These are phyloP conservation scores for Lactarius deliciosus DNA, from an alignment of 768 basidiomycete genomes.

Conservation along the genomic window DNA sequence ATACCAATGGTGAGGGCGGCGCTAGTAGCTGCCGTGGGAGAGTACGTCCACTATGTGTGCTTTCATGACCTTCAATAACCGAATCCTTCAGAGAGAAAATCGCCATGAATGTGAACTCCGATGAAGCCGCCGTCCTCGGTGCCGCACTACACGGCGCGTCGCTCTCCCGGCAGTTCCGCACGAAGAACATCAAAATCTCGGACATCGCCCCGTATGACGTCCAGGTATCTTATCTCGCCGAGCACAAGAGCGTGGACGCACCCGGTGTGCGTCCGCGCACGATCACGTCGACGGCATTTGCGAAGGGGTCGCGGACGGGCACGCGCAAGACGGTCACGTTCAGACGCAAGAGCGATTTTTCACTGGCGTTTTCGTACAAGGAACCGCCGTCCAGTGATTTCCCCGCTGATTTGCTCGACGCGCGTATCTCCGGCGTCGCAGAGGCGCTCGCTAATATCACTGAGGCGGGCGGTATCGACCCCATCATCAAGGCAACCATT, in stretches of 20 bases:
- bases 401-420: slow-evolving; percentile 72
- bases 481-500: slow-evolving; percentile 84
- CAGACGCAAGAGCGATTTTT: slow-evolving; percentile 82
- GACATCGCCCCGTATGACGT: slow-evolving; percentile 77
- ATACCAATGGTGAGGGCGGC: slow-evolving; percentile 91
- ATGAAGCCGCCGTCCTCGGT: slow-evolving; percentile 92
- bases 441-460: slow-evolving; percentile 84
- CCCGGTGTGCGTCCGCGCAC: slow-evolving; percentile 50
- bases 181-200: slow-evolving; percentile 85
- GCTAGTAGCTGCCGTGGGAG: slow-evolving; percentile 73
- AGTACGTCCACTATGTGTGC: slow-evolving; percentile 43
- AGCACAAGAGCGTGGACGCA: slow-evolving; percentile 47
- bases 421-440: slow-evolving; percentile 66
- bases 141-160: slow-evolving; percentile 91
- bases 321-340: slow-evolving; percentile 86
- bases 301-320: slow-evolving; percentile 70
- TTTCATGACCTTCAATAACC: slow-evolving; percentile 9
- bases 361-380: slow-evolving; percentile 77
- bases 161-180: slow-evolving; percentile 88
- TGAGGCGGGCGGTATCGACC: slow-evolving; percentile 74
- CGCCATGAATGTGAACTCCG: slow-evolving; percentile 93
- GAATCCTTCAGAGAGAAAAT: slow-evolving; percentile 62
- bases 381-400: slow-evolving; percentile 59
- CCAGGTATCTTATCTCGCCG: slow-evolving; percentile 74
- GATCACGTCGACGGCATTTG: slow-evolving; percentile 77